Conservation (phyloP, 2,329 filamentous ascomycete genomes). For the Karstenula rhodostoma region DNA sequence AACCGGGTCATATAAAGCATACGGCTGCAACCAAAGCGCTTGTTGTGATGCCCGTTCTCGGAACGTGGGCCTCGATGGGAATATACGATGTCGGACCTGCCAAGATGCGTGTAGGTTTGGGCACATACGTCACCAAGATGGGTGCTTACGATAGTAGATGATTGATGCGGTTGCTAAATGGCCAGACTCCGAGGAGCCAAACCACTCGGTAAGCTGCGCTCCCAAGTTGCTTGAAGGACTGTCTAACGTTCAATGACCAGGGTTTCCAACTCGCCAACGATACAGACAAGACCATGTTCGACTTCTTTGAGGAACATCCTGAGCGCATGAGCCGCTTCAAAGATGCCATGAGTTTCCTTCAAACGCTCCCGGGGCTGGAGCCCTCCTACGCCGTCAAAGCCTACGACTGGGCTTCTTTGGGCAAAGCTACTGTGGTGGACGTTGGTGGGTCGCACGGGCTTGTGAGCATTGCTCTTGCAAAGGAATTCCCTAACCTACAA, state of each 20-base stretch:
- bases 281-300: conserved; percentile 21
- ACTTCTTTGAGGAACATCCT: conserved; percentile 16
- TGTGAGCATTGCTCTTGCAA: conserved; percentile 25
- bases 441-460: conserved; percentile 29
- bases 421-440: conserved; percentile 29
- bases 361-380: conserved; percentile 14
- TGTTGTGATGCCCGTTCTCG: conserved; percentile 17
- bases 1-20: conserved; percentile 21
- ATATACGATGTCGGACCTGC: conserved; percentile 18
- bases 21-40: conserved; percentile 21
- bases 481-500: conserved; percentile 19
- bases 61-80: conserved; percentile 15
- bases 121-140: conserved; percentile 15
- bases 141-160: conserved; percentile 19
- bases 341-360: conserved; percentile 22
- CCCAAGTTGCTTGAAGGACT: conserved; percentile 12
- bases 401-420: conserved; percentile 26
- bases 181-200: conserved; percentile 22
- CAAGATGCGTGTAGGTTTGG: conserved; percentile 18
- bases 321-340: conserved; percentile 17
- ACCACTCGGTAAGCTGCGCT: conserved; percentile 16
- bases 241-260: conserved; percentile 14
- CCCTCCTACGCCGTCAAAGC: conserved; percentile 14
- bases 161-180: conserved; percentile 23
- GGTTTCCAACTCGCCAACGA: conserved; percentile 23